Evolutionary conservation across 257 asterid genomes (phyloP), one percentile per base, ranked within the genome.

Genomic region (Nicotiana obtusifolia): DNA sequence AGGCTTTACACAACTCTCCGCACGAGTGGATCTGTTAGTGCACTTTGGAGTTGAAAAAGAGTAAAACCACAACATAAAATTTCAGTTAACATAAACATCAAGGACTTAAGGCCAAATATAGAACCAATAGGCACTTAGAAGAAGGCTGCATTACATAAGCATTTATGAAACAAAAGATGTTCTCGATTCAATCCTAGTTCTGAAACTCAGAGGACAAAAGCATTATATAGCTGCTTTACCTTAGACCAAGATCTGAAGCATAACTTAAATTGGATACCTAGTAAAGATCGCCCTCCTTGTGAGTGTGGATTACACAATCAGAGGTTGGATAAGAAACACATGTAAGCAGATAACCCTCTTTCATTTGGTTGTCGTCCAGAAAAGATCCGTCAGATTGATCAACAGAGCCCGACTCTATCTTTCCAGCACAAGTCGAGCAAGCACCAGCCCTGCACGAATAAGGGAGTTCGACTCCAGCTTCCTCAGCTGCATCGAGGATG

Each of bases 401-500:
- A 2, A 93, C 96, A 4, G 84, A 1, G 13, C 98, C 98, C 0
- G 86, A 68, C 28, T 69, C 85, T 20, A 90, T 20, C 83, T 91
- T 89, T 83, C 98, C 98, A 3, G 97, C 97, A 54, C 98, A 94
- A 14, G 98, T 91, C 80, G 97, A 94, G 92, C 98, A 94, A 0
- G 98, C 97, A 2, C 98, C 98, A 0, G 98, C 97, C 86, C 97
- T 90, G 86, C 98, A 94, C 0, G 98, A 94, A 86, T 92, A 94
- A 0, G 98, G 98, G 56, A 94, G 85, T 2, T 94, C 97, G 4
- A 94, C 10, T 61, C 97, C 98, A 1, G 93, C 95, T 0, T 41
- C 2, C 90, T 93, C 97, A 19, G 97, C 98, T 4, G 95, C 81
- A 86, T 93, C 97, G 14, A 93, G 96, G 80, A 93, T 88, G 92